phyloP scores from a whole-genome alignment of 2,329 filamentous ascomycete genomes.

The Trichoderma sp. region DNA sequence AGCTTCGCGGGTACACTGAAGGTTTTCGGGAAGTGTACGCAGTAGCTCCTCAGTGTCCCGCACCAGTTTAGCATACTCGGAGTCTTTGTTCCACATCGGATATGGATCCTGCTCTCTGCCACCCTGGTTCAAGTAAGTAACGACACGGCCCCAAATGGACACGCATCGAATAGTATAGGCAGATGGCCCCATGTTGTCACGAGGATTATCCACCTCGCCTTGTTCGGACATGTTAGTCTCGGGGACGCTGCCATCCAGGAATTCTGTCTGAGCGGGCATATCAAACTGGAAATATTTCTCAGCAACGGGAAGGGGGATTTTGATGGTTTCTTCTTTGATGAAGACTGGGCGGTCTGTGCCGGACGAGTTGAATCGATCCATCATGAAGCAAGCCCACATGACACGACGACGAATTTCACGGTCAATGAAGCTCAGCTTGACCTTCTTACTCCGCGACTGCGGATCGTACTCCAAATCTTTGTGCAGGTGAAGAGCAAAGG shows the following conservation, averaged over 20 bases:
- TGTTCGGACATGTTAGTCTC: slow-evolving; percentile 60
- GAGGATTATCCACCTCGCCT: slow-evolving; percentile 63
- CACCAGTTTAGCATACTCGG: slow-evolving; percentile 68
- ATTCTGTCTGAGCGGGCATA: slow-evolving; percentile 83
- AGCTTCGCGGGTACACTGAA: slow-evolving; percentile 80
- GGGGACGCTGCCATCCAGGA: slow-evolving; percentile 67
- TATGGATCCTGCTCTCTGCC: slow-evolving; percentile 75
- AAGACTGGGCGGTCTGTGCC: slow-evolving; percentile 91
- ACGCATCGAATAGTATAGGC: slow-evolving; percentile 86
- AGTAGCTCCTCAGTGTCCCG: slow-evolving; percentile 70
- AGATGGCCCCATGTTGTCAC: slow-evolving; percentile 88
- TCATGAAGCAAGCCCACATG: slow-evolving; percentile 98
- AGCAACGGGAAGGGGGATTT: slow-evolving; percentile 86
- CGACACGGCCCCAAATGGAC: slow-evolving; percentile 83
- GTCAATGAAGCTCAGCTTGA: slow-evolving; percentile 81
- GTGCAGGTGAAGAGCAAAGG: slow-evolving; percentile 90
- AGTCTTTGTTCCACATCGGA: slow-evolving; percentile 80
- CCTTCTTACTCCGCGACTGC: slow-evolving; percentile 56
- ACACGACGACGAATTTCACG: slow-evolving; percentile 87
- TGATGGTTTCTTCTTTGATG: slow-evolving; percentile 82
- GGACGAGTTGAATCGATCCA: slow-evolving; percentile 97
- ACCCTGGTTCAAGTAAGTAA: slow-evolving; percentile 86
- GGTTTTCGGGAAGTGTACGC: slow-evolving; percentile 61
- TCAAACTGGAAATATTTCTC: slow-evolving; percentile 89
- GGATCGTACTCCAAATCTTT: slow-evolving; percentile 85